Evolutionary conservation across 805 yeast species (phyloP), one percentile per base, ranked within the genome.

Genomic region (Saccharomycopsis amapae): DNA sequence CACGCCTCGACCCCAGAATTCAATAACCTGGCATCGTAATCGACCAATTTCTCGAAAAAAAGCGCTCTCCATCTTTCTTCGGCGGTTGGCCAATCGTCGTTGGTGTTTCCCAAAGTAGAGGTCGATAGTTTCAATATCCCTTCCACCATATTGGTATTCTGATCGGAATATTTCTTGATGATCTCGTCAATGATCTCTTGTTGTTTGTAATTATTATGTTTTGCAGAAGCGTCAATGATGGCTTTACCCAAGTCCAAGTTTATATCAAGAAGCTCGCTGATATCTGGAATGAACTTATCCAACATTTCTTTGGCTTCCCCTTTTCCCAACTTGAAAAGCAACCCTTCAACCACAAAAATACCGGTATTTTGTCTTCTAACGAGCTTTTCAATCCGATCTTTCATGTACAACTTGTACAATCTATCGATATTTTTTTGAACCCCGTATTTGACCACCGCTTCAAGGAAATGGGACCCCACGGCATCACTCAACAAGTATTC

Each of bases 391-490:
- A 89, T 66, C 51, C 95, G 71, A 25, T 81, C 84, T 50, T 73
- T 73, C 80, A 89, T 85, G 65, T 88, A 85, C 4, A 75, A 61
- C 34, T 64, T 65, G 66, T 78, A 86, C 39, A 90, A 62, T 55
- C 95, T 73, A 55, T 81, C 84, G 18, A 84, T 75, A 58, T 77
- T 79, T 53, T 78, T 81, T 51, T 75, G 64, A 53, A 93, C 78
- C 51, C 81, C 79, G 48, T 73, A 75, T 40, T 73, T 76, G 42
- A 89, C 68, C 9, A 79, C 73, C 17, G 80, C 73, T 62, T 93
- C 87, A 23, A 90, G 68, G 67, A 93, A 90, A 63, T 88, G 97
- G 1, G 95, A 83, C 0, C 97, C 98, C n/a, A 89, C 86, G 1
- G 94, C 70, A 58, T 88, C 96, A 6, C 93, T 77, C 31, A 90